Evolutionary conservation across 1,284 basidiomycete species (phyloP).

Genomic region (Microbotryum saponariae): DNA sequence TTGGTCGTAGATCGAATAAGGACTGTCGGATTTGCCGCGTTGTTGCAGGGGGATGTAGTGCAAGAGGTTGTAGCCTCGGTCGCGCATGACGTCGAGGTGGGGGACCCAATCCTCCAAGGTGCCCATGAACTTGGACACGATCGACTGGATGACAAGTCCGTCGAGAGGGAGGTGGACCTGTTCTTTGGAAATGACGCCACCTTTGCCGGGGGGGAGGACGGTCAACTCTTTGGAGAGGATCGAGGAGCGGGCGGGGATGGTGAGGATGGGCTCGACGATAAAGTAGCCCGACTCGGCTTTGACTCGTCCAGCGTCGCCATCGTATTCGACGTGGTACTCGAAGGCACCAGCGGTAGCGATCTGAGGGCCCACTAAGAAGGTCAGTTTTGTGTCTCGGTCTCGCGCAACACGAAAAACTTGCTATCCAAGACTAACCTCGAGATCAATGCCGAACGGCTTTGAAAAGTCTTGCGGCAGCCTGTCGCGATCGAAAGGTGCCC

Average conservation of each 20-base stretch:
- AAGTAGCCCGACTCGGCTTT: constrained; percentile 84
- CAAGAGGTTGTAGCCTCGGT: constrained; percentile 78
- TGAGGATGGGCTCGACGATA: constrained; percentile 84
- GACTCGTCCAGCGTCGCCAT: constrained; percentile 52
- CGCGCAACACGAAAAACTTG: not conserved
- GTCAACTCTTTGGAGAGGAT: constrained; percentile 56
- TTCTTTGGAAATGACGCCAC: constrained; percentile 49
- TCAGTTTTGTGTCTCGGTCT: not conserved
- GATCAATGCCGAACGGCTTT: constrained; percentile 81
- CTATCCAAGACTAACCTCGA: constrained; percentile 48
- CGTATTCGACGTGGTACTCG: constrained; percentile 87
- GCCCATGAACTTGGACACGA: constrained; percentile 97
- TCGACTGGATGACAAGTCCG: constrained; percentile 72
- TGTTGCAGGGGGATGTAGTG: constrained; percentile 91
- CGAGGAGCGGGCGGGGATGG: constrained; percentile 58
- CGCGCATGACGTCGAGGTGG: constrained; percentile 69
- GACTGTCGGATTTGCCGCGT: constrained; percentile 75
- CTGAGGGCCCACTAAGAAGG: not conserved
- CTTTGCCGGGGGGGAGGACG: constrained; percentile 32
- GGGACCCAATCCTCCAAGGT: constrained; percentile 63
- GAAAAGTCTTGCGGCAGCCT: constrained; percentile 73
- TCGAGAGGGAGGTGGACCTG: constrained; percentile 67
- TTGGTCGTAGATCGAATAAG: constrained; percentile 86
- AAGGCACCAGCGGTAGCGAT: constrained; percentile 93
- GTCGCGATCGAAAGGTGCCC: not conserved